phyloP scores from a whole-genome alignment of 2,329 filamentous ascomycete species.

The Leptographium wingfieldii region DNA sequence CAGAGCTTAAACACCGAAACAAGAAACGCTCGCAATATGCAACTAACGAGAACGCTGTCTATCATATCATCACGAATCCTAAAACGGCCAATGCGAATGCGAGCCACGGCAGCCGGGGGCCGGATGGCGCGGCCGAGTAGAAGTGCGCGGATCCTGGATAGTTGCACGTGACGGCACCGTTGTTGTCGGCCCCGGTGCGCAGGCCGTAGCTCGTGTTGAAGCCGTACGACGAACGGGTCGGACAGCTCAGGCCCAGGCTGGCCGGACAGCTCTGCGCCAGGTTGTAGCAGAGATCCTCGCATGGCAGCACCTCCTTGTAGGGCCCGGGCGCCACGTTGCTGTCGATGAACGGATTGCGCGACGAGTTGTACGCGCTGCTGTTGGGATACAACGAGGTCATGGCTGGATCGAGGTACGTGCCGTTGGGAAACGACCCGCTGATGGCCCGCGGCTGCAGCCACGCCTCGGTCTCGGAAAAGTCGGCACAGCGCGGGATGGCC shows the following conservation, averaged over 20 bases:
- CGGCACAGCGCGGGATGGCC: slow-evolving; percentile 81
- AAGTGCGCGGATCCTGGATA: slow-evolving; percentile 47
- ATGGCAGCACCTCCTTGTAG: slow-evolving; percentile 87
- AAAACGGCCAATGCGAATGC: not conserved
- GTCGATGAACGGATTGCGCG: slow-evolving; percentile 65
- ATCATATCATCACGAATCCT: not conserved
- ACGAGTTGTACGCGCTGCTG: slow-evolving; percentile 35
- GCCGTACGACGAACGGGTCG: slow-evolving; percentile 28
- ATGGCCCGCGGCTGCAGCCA: slow-evolving; percentile 61
- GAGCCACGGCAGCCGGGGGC: not conserved
- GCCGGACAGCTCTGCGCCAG: slow-evolving; percentile 78
- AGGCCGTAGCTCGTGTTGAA: slow-evolving; percentile 35
- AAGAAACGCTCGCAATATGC: not conserved
- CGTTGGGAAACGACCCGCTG: slow-evolving; percentile 55
- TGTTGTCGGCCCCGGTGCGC: slow-evolving; percentile 11
- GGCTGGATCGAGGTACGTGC: slow-evolving; percentile 29
- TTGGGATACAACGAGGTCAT: slow-evolving; percentile 16
- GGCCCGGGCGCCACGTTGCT: slow-evolving; percentile 62
- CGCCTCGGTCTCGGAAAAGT: slow-evolving; percentile 44
- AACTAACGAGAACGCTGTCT: not conserved
- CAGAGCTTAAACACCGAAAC: not conserved
- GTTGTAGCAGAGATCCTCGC: slow-evolving; percentile 74
- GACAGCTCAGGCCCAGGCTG: slow-evolving; percentile 63
- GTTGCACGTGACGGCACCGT: slow-evolving; percentile 36
- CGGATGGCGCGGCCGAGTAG: slow-evolving; percentile 20